Conservation (phyloP, 2,329 filamentous ascomycete species). For the Parafenestella ontariensis region DNA sequence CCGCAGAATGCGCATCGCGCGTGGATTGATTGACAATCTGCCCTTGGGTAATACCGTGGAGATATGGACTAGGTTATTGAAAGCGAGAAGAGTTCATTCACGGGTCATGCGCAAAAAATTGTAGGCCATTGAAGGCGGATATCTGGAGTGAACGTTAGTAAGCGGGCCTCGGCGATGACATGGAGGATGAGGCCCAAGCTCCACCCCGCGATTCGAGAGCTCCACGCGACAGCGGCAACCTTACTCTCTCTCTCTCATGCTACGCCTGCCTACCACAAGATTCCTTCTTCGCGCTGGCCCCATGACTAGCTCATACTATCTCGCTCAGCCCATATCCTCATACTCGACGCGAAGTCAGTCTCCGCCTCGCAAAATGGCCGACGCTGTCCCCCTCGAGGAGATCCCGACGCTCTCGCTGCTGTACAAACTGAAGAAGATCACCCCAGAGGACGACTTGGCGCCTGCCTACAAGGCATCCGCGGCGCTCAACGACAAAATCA, state of each 20-base stretch:
- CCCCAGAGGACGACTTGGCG: conserved; percentile 21
- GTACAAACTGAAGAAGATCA: conserved; percentile 66
- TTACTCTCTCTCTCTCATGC: neutral
- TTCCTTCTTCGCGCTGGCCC: neutral
- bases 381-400: conserved; percentile 53
- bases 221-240: neutral
- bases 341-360: neutral
- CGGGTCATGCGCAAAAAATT: too few species aligned
- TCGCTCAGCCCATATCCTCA: neutral
- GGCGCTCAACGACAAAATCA: conserved; percentile 69
- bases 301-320: conserved; percentile 1
- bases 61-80: too few species aligned
- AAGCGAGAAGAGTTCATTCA: too few species aligned
- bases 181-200: neutral
- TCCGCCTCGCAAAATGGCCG: conserved; percentile 26
- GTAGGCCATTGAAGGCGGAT: too few species aligned
- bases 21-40: too few species aligned
- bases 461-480: conserved; percentile 25
- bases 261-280: neutral
- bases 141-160: neutral
- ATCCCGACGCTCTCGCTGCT: conserved; percentile 71
- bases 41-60: too few species aligned
- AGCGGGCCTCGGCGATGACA: neutral
- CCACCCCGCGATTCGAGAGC: neutral
- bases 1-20: too few species aligned